Base-by-base conservation (phyloP, 1,139 yeast genomes). In the Scheffersomyces segobiensis region DNA sequence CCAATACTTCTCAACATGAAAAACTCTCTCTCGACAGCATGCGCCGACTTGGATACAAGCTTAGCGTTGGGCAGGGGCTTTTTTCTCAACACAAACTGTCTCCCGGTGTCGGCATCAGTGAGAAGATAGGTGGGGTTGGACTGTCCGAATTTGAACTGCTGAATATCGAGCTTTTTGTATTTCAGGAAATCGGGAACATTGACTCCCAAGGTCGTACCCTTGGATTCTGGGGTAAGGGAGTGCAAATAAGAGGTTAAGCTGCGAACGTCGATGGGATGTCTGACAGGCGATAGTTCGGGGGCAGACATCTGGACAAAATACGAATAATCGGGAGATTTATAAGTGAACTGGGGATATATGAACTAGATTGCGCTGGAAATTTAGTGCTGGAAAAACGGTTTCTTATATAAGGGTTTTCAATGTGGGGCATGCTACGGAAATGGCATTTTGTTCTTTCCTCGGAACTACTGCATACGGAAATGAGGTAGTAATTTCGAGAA, bases 101-200 rank as follows among this genome's bases (percentile, higher is more conserved):
- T 71, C 1, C 82, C 83, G 8, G 63, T 60, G 3, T 71, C 66
- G 8, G 64, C 60, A 63, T 85, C 88, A 4, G 71, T 72, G 21
- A 87, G 62, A 52, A 82, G 78, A 65, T 86, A 87, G 0, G 90
- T 86, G 18, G 91, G 91, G 67, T 87, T 87, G 4, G 88, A 84
- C 68, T 87, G 91, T 17, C 91, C 91, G 70, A 84, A 86, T 21
- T 80, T 78, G 71, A 87, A 87, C 68, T 87, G 91, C 60, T 81
- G 73, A 54, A 85, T 56, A 6, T 54, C 57, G 20, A 54, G 55
- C 19, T 58, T 54, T 5, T 46, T 51, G 53, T 54, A 12, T 10
- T 50, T 52, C 47, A 53, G 49, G 54, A 63, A 62, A 46, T 56
- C 56, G 17, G 65, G 66, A 12, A 63, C 60, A 17, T 54, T 46